Percentiles rank a stretch among this genome's conserved stretches.
phyloP scores from a whole-genome alignment of 2,329 filamentous ascomycete species.

The Calonectria montana region DNA sequence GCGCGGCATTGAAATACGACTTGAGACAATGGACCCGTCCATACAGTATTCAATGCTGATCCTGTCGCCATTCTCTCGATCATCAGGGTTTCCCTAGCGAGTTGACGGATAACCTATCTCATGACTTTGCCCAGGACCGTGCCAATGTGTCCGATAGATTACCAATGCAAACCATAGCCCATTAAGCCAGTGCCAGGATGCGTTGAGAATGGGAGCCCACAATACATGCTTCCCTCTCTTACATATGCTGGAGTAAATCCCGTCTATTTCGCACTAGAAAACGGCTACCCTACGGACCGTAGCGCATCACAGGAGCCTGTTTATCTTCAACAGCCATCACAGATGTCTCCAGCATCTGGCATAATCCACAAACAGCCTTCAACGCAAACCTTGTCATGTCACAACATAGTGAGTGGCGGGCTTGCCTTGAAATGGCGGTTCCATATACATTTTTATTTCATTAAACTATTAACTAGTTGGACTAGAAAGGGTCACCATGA shows the following conservation, averaged over 20 bases:
- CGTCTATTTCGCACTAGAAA: not conserved
- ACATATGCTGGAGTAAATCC: not conserved
- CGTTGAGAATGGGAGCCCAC: not conserved
- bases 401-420: not conserved
- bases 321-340: not conserved
- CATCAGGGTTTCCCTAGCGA: not conserved
- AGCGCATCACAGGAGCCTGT: not conserved
- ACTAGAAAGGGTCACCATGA: not conserved
- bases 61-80: not conserved
- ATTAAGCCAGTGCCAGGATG: not conserved
- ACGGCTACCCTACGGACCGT: not conserved
- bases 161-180: not conserved
- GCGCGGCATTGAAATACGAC: not conserved
- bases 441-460: not conserved
- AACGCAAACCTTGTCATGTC: not conserved
- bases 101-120: not conserved
- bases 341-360: not conserved
- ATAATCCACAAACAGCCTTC: not conserved
- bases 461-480: constrained; percentile 17
- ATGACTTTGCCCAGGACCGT: not conserved
- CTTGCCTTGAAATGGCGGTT: not conserved
- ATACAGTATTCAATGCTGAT: not conserved
- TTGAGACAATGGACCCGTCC: not conserved
- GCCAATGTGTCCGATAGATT: not conserved
- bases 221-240: not conserved